Conservation (phyloP, 331 rosid species). For the Acacia pycnantha region DNA sequence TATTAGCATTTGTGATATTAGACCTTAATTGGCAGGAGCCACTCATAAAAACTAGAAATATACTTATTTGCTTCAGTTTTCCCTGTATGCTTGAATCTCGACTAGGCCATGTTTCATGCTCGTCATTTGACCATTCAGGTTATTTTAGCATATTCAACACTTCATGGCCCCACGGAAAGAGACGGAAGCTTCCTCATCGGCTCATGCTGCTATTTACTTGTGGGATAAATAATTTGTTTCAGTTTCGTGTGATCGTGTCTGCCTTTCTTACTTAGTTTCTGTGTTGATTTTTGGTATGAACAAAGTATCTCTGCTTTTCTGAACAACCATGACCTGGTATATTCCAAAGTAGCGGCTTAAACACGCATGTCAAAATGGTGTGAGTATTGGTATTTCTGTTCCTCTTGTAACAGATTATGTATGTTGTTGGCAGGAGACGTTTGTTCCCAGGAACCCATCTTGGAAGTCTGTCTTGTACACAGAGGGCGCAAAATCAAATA, state of each 20-base stretch:
- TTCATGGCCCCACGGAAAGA: neutral
- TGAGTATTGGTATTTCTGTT: neutral
- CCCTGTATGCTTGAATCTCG: neutral
- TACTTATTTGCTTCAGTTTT: neutral
- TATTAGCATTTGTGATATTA: neutral
- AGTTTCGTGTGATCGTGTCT: neutral
- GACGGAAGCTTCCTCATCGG: neutral
- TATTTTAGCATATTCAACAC: neutral
- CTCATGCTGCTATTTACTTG: neutral
- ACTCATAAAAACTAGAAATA: neutral
- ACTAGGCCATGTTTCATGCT: neutral
- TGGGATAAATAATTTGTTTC: neutral
- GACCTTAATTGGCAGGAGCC: neutral
- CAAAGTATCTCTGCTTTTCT: neutral
- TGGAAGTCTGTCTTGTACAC: conserved; percentile 59
- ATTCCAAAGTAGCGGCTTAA: neutral
- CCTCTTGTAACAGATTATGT: neutral
- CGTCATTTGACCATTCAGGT: neutral
- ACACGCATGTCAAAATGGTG: neutral
- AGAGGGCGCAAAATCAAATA: conserved; percentile 45
- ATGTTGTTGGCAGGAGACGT: conserved; percentile 65
- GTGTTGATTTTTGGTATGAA: neutral
- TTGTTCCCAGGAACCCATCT: conserved; percentile 64
- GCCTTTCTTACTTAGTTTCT: neutral
- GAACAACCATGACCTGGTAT: neutral